Base-by-base conservation (phyloP, 495 filamentous ascomycete genomes). In the Peziza echinospora region DNA sequence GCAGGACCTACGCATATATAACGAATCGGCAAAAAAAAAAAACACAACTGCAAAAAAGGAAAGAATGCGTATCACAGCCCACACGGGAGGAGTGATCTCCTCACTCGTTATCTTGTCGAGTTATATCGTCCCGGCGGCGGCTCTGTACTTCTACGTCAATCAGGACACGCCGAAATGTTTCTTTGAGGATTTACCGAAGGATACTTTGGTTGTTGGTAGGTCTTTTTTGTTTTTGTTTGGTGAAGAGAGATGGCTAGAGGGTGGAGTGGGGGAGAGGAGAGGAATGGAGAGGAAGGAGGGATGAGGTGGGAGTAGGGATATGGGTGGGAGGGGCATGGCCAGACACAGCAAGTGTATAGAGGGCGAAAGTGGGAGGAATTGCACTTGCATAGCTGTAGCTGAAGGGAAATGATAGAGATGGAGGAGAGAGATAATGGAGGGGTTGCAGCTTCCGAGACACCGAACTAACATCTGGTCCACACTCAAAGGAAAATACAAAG, bases 101-200 rank as follows among this genome's bases (percentile, higher is more conserved):
- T 45, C 56, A 21, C 30, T 59, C 26, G 28, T 59, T 1, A 40
- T 59, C 39, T 53, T 47, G 7, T 47, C 53, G 37, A 59, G 42
- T 5, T 51, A 53, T 17, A 58, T 74, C 16, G 44, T 70, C 13
- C 79, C 77, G 22, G 72, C 77, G 42, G 76, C 83, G 51, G 84
- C 83, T 30, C 75, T 97, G 47, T 85, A 93, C 74, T 93, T 97
- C 73, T 94, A 82, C 69, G 76, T 96, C 63, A 86, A 96, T 57
- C 80, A 79, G 52, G 71, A 73, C 13, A 66, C 69, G 53, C 72
- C 77, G 51, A 84, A 82, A 61, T 97, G 89, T 65, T 96, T 97
- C 76, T 93, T 80, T 66, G 89, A 97, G 69, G 91, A 96, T 64
- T 73, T 97, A 41, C 91, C 86, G 43, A 93, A 96, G 67, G 91